Evolutionary conservation across 2,329 filamentous ascomycete genomes (phyloP).

Genomic region (Exophiala sp.): DNA sequence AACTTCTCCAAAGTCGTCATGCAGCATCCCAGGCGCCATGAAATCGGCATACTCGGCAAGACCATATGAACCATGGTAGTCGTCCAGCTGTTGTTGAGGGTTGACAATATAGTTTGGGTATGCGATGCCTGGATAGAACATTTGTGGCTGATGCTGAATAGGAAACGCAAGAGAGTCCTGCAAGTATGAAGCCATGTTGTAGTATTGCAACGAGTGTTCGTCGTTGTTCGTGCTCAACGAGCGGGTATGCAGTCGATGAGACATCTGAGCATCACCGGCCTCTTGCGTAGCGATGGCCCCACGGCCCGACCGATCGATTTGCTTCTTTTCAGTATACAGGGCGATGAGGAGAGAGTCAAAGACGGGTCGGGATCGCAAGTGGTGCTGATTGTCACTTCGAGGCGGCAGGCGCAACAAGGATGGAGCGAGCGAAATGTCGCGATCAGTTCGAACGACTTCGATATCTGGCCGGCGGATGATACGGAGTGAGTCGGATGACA

Average conservation of each 20-base stretch:
- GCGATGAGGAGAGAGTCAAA: background rate
- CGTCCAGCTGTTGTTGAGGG: constrained; percentile 18
- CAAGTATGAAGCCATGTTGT: constrained; percentile 13
- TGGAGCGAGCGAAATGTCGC: background rate
- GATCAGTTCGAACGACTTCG: background rate
- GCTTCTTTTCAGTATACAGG: background rate
- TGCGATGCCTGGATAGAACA: constrained; percentile 21
- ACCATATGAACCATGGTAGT: constrained; percentile 13
- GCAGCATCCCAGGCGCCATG: constrained; percentile 37
- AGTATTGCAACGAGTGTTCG: background rate
- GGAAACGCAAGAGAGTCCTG: constrained; percentile 15
- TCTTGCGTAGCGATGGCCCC: background rate
- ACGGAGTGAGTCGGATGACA: background rate
- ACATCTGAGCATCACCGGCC: constrained; percentile 2
- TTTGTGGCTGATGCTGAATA: constrained; percentile 23
- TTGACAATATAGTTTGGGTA: constrained; percentile 17
- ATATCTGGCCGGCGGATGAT: constrained; percentile 1
- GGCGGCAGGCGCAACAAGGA: constrained; percentile 1
- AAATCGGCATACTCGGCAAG: constrained; percentile 39
- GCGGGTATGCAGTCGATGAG: background rate
- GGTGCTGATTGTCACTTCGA: background rate
- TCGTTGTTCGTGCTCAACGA: constrained; percentile 1
- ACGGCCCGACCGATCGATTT: background rate
- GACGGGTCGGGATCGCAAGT: background rate
- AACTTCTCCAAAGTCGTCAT: constrained; percentile 43